Percentiles rank a stretch among this genome's conserved stretches.
phyloP scores from a whole-genome alignment of 768 basidiomycete genomes.

The Calocera viscosa region DNA sequence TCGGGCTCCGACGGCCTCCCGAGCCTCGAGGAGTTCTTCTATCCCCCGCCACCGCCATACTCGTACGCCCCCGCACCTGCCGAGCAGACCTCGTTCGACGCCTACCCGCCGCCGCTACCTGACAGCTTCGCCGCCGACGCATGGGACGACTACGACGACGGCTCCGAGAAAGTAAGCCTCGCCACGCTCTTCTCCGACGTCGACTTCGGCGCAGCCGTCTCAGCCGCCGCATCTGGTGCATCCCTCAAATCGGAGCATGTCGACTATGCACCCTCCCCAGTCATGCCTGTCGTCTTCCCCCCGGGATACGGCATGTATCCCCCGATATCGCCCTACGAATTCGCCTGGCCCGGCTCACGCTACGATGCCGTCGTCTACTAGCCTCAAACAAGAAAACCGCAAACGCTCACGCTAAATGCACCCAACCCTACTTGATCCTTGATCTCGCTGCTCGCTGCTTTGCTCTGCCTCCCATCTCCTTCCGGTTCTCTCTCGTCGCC shows the following conservation, averaged over 20 bases:
- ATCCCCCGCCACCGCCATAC: not conserved
- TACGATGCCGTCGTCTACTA: constrained; percentile 7
- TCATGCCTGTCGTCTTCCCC: not conserved
- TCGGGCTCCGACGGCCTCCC: not conserved
- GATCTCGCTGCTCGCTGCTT: not conserved
- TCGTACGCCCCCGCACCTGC: not conserved
- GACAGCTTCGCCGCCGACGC: constrained; percentile 4
- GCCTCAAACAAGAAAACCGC: not conserved
- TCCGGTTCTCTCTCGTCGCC: not conserved
- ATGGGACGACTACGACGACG: constrained; percentile 7
- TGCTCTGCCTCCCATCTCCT: not conserved
- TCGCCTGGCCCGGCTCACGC: not conserved
- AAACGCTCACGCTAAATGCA: not conserved
- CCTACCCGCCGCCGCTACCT: not conserved
- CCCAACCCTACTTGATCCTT: not conserved
- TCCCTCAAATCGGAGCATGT: not conserved
- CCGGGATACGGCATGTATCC: constrained; percentile 2
- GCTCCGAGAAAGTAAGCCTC: not conserved
- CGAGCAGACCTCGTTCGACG: not conserved
- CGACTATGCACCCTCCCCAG: not conserved
- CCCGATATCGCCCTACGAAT: not conserved
- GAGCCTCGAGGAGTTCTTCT: not conserved
- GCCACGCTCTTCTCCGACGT: not conserved
- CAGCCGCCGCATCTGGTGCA: not conserved
- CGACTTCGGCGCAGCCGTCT: not conserved